Percentiles rank a stretch among this genome's conserved stretches.
Conservation (phyloP, 129 eudicot species). For the Mikania micrantha region DNA sequence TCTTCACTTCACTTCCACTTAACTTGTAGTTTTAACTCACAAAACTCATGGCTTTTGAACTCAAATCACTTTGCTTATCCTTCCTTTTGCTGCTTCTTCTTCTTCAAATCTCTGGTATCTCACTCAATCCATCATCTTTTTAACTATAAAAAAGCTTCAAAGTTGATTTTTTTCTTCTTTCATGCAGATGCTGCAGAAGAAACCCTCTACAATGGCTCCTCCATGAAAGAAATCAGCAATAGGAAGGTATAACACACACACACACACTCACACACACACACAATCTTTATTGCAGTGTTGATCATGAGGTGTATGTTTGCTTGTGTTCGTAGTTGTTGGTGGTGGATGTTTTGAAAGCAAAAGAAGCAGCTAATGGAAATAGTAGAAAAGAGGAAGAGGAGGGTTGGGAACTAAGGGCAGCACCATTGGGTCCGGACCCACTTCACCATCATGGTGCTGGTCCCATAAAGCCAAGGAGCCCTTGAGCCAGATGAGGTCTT, state of each 20-base stretch:
- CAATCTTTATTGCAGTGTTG: not conserved
- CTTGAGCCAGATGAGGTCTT: conserved; percentile 9
- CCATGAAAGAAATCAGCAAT: conserved; percentile 10
- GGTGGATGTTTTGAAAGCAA: conserved; percentile 27
- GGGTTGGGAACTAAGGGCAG: conserved; percentile 38
- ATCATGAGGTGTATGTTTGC: not conserved
- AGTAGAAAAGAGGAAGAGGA: not conserved
- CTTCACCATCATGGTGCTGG: conserved; percentile 40
- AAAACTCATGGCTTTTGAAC: conserved; percentile 19
- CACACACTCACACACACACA: not conserved
- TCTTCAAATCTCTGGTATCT: conserved; percentile 21
- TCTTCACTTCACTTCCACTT: not conserved
- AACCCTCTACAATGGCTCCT: conserved; percentile 2
- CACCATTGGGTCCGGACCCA: conserved; percentile 41
- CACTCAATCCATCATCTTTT: not conserved
- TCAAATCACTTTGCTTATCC: conserved; percentile 14
- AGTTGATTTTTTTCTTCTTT: not conserved
- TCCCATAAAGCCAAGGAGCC: conserved; percentile 31
- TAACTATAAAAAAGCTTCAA: not conserved
- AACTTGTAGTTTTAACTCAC: not conserved
- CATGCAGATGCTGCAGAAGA: conserved; percentile 23
- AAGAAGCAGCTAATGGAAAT: not conserved
- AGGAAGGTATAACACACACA: conserved; percentile 37
- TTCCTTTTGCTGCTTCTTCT: conserved; percentile 21
- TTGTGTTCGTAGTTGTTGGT: conserved; percentile 23